A percentile compares a stretch with the other conserved stretches of the same genome.
Evolutionary conservation across 352 stramenopile genomes (phyloP).

Genomic region (Phytopythium montanum): DNA sequence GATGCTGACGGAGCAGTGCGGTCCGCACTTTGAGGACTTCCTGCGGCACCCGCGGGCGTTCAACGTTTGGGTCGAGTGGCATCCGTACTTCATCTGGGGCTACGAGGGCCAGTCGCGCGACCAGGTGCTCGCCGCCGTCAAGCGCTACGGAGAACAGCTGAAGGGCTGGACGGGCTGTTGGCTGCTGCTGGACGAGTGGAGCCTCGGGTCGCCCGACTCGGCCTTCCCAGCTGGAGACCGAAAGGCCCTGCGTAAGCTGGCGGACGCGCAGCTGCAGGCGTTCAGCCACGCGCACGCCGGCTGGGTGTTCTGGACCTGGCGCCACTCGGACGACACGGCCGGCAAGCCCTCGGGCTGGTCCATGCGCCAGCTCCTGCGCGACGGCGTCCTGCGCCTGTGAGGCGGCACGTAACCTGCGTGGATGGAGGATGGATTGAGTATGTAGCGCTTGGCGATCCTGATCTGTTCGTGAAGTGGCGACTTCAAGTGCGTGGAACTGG

Average conservation of each 20-base stretch:
- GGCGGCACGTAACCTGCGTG: not conserved
- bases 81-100: conserved; percentile 65
- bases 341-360: conserved; percentile 62
- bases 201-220: conserved; percentile 49
- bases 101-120: conserved; percentile 51
- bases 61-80: conserved; percentile 50
- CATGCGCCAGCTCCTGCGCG: conserved; percentile 69
- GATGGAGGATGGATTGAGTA: too few relatives aligned
- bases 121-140: conserved; percentile 55
- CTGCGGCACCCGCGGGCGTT: conserved; percentile 36
- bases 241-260: conserved; percentile 42
- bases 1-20: conserved; percentile 48
- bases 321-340: conserved; percentile 65
- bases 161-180: conserved; percentile 60
- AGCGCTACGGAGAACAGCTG: conserved; percentile 52
- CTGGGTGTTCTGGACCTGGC: conserved; percentile 89
- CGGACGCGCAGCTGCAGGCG: conserved; percentile 46
- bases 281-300: conserved; percentile 62
- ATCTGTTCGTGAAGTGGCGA: not conserved
- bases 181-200: conserved; percentile 85
- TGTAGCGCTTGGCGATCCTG: not conserved
- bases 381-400: conserved; percentile 48
- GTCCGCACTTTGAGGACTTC: conserved; percentile 33
- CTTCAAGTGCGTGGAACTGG: not conserved
- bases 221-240: conserved; percentile 55